These are phyloP conservation scores for Debaryomyces udenii DNA, from an alignment of 1,139 yeast genomes.

Conservation along the genomic window DNA sequence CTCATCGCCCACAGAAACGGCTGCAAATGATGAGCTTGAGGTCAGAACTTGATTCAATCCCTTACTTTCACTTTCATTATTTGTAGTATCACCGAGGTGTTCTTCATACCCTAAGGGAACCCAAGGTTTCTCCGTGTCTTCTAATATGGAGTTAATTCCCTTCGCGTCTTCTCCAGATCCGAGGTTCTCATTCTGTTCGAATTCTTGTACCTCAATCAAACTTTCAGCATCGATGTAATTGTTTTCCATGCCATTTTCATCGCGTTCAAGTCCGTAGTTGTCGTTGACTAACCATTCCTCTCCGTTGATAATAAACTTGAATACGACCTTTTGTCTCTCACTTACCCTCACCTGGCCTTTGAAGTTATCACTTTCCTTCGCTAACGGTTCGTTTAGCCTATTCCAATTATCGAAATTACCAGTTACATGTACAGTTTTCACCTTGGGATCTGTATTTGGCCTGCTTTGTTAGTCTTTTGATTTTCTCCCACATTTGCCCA, in stretches of 20 bases:
- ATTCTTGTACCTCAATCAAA: slow-evolving; percentile 19
- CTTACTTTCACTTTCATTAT: slow-evolving; percentile 5
- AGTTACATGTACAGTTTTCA: slow-evolving; percentile 37
- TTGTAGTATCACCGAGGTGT: slow-evolving; percentile 6
- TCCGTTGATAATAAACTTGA: slow-evolving; percentile 43
- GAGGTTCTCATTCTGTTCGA: slow-evolving; percentile 12
- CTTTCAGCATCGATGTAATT: slow-evolving; percentile 36
- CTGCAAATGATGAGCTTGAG: slow-evolving; percentile 45
- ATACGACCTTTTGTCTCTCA: slow-evolving; percentile 28
- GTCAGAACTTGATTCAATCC: slow-evolving; percentile 23
- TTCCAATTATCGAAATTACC: slow-evolving; percentile 50
- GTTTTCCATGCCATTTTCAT: slow-evolving; percentile 43
- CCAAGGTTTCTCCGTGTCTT: not conserved
- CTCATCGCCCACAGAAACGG: slow-evolving; percentile 29
- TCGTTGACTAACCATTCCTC: slow-evolving; percentile 35
- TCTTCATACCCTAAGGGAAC: slow-evolving; percentile 1
- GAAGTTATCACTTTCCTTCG: slow-evolving; percentile 19
- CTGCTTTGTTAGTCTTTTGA: slow-evolving; percentile 8
- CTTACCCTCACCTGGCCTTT: slow-evolving; percentile 23
- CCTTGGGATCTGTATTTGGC: slow-evolving; percentile 17
- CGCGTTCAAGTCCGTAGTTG: slow-evolving; percentile 30
- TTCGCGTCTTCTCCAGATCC: not conserved
- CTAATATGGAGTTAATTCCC: not conserved
- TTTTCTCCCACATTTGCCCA: slow-evolving; percentile 1
- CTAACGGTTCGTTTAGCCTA: slow-evolving; percentile 20